Evolutionary conservation across 768 basidiomycete genomes (phyloP).

Genomic region (Pleurotus cornucopiae): DNA sequence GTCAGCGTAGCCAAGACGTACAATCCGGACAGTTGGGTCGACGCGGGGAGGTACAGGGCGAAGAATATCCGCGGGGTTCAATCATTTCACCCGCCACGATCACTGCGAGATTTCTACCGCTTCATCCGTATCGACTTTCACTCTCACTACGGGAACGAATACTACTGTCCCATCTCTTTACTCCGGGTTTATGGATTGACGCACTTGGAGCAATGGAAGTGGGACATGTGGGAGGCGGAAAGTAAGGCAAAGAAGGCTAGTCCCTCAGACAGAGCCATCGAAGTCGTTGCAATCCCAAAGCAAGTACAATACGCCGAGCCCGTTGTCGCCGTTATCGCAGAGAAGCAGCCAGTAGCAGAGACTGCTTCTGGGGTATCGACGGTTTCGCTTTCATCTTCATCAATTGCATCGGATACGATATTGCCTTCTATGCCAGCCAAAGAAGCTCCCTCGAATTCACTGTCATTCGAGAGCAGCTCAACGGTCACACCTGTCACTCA

Average conservation of each 20-base stretch:
- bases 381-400: no score
- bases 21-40: conserved; percentile 61
- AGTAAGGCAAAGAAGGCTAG: conserved; percentile 46
- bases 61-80: conserved; percentile 86
- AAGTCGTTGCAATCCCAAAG: background rate
- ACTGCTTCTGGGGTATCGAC: no score
- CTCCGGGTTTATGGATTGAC: conserved; percentile 94
- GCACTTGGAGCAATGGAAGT: conserved; percentile 94
- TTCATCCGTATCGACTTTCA: conserved; percentile 93
- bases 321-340: background rate
- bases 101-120: conserved; percentile 82
- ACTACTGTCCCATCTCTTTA: conserved; percentile 92
- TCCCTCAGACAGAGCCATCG: conserved; percentile 21
- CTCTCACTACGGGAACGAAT: conserved; percentile 91
- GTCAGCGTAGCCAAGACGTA: conserved; percentile 87
- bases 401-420: no score
- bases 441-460: background rate
- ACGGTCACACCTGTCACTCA: background rate
- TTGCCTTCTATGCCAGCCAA: background rate
- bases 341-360: background rate
- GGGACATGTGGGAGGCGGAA: conserved; percentile 79
- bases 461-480: background rate
- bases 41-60: conserved; percentile 76
- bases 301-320: background rate
- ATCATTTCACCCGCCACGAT: conserved; percentile 76